Evolutionary conservation across 202 grass and related monocot species (phyloP).

Genomic region (Musa balbisiana): DNA sequence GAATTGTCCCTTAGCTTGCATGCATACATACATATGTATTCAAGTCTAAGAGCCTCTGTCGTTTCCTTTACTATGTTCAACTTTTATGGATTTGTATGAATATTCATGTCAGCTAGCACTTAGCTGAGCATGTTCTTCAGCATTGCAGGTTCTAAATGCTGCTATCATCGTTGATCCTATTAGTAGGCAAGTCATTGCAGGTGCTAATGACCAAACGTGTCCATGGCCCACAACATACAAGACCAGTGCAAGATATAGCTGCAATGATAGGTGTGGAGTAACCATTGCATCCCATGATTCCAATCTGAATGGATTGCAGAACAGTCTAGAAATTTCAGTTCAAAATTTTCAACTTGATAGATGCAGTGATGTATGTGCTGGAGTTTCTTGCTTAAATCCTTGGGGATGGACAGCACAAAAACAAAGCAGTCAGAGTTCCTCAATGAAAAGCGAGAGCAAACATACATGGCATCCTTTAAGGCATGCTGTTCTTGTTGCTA

Average conservation of each 20-base stretch:
- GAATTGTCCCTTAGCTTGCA: not conserved
- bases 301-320: not conserved
- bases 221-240: slow-evolving; percentile 23
- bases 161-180: slow-evolving; percentile 74
- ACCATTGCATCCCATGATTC: slow-evolving; percentile 9
- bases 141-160: slow-evolving; percentile 57
- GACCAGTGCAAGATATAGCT: slow-evolving; percentile 9
- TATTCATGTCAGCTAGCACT: not conserved
- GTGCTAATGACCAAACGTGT: slow-evolving; percentile 41
- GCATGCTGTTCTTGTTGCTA: slow-evolving; percentile 82
- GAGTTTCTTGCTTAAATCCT: slow-evolving; percentile 66
- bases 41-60: too few species aligned
- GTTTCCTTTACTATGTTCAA: not conserved
- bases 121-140: slow-evolving; percentile 13
- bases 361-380: slow-evolving; percentile 24
- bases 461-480: slow-evolving; percentile 73
- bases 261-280: slow-evolving; percentile 16
- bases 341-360: slow-evolving; percentile 11
- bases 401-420: slow-evolving; percentile 55
- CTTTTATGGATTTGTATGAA: slow-evolving; percentile 14
- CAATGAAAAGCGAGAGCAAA: slow-evolving; percentile 23
- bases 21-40: not conserved
- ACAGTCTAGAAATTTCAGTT: not conserved
- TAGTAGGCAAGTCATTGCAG: slow-evolving; percentile 57
- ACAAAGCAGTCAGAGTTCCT: slow-evolving; percentile 16